phyloP scores from a whole-genome alignment of 352 stramenopile species.

The Phytophthora pseudosyringae region DNA sequence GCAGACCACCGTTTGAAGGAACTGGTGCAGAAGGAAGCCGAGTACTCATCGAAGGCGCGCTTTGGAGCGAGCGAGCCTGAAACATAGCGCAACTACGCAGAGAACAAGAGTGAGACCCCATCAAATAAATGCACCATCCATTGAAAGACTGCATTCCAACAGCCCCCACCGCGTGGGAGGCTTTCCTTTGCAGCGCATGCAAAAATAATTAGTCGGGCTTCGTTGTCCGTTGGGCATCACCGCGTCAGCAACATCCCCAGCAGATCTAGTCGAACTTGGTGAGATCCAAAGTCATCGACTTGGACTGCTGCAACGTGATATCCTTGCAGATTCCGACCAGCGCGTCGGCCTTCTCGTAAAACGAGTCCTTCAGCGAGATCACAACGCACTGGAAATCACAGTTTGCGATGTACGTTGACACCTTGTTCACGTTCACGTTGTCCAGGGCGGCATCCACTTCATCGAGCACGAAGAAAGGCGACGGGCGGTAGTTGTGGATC shows the following conservation, averaged over 20 bases:
- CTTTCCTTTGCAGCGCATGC: not conserved
- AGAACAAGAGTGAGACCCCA: not conserved
- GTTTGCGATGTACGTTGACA: constrained; percentile 97
- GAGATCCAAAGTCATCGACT: constrained; percentile 84
- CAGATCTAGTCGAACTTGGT: constrained; percentile 60
- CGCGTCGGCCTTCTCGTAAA: constrained; percentile 95
- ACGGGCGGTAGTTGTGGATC: constrained; percentile 97
- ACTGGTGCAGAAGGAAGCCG: constrained; percentile 68
- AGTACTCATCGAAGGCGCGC: constrained; percentile 55
- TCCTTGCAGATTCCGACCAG: constrained; percentile 94
- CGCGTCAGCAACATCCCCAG: no score
- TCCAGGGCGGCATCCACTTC: constrained; percentile 99
- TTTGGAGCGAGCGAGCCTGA: constrained; percentile 40
- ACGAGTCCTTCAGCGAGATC: constrained; percentile 98
- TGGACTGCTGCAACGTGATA: constrained; percentile 73
- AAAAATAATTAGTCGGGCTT: constrained; percentile 23
- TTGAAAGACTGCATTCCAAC: constrained; percentile 10
- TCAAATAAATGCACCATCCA: constrained; percentile 10
- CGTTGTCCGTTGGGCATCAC: not conserved
- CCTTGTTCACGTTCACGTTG: constrained; percentile 99
- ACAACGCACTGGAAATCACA: constrained; percentile 98
- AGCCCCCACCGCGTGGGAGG: constrained; percentile 1
- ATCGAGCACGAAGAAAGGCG: constrained; percentile 99
- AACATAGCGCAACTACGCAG: not conserved
- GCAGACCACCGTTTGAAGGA: constrained; percentile 57